Evolutionary conservation across 169 alveolate genomes (phyloP), one percentile per base, ranked within the genome.

Genomic region (Plasmodium fragile): DNA sequence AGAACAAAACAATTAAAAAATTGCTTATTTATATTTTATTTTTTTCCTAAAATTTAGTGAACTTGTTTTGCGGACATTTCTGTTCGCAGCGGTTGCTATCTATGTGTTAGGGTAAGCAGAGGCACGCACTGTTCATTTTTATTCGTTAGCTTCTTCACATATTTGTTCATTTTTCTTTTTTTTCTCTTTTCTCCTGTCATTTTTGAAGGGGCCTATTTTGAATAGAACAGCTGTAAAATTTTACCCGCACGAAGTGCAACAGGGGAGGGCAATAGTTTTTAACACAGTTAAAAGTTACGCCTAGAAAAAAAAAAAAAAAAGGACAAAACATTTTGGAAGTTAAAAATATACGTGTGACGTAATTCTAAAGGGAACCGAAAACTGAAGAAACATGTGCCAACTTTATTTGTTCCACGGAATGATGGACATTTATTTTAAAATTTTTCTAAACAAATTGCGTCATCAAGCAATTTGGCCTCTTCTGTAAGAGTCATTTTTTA

Each of bases 1-100:
- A 65, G 75, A 65, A 65, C 18, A 65, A 65, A 65, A 65, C 41
- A 65, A 65, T 65, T 65, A 65, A 65, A 65, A 65, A 65, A 65
- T 8, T 65, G 34, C n/a, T 65, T 39, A 65, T 65, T 65, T 55
- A 0, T 55, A 16, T 55, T 55, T 55, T 59, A 18, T 59, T 59
- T 59, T 59, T 59, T 65, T 65, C 25, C 25, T 65, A 22, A 25
- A 65, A 65, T 65, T 65, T 65, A 22, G 36, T 65, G n/a, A 65
- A 65, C 18, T 65, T 22, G 75, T 22, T 65, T 22, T 65, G 36
- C 36, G 75, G 36, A 7, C 75, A 65, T 22, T 18, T 22, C 11
- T 22, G n/a, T 65, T 65, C 41, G 30, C 7, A 65, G 30, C 41
- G 75, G 36, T 25, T 28, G 32, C 13, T 59, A n/a, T 65, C 32